Conservation (phyloP, 2,329 filamentous ascomycete genomes). For the Thelonectria blattea region DNA sequence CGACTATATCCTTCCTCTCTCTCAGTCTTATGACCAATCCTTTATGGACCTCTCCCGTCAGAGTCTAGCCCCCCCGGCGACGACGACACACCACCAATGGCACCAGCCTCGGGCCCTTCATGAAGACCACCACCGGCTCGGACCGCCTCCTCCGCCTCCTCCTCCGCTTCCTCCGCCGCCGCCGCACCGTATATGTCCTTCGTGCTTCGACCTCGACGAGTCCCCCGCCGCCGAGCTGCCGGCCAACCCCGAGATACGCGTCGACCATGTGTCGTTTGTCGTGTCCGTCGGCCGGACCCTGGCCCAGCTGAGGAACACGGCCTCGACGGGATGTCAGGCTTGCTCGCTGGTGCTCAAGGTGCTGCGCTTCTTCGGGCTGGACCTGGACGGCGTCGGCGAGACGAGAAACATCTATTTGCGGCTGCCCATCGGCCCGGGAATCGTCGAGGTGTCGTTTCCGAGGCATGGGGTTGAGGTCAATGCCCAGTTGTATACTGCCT, state of each 20-base stretch:
- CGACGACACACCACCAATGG: not conserved
- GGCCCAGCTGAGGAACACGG: not conserved
- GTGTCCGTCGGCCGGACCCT: not conserved
- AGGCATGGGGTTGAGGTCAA: not conserved
- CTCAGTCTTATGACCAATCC: not conserved
- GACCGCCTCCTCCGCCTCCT: no score
- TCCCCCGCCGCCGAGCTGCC: not conserved
- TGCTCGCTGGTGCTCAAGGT: slow-evolving; percentile 20
- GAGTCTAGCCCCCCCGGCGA: not conserved
- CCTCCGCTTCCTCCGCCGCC: no score
- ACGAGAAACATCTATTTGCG: slow-evolving; percentile 4
- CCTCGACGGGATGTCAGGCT: slow-evolving; percentile 10
- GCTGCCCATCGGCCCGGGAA: slow-evolving; percentile 21
- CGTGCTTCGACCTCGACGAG: not conserved
- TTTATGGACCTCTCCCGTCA: not conserved
- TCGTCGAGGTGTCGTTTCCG: slow-evolving; percentile 22
- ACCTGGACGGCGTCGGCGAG: not conserved
- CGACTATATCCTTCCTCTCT: not conserved
- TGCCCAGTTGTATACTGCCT: slow-evolving; percentile 22
- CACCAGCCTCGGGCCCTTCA: not conserved
- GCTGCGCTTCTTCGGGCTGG: slow-evolving; percentile 13
- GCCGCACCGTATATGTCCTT: not conserved
- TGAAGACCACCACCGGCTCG: not conserved
- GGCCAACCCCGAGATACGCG: not conserved
- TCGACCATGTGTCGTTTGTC: not conserved